Base-by-base conservation (phyloP, 257 asterid genomes). In the Solanum tarapatanum region DNA sequence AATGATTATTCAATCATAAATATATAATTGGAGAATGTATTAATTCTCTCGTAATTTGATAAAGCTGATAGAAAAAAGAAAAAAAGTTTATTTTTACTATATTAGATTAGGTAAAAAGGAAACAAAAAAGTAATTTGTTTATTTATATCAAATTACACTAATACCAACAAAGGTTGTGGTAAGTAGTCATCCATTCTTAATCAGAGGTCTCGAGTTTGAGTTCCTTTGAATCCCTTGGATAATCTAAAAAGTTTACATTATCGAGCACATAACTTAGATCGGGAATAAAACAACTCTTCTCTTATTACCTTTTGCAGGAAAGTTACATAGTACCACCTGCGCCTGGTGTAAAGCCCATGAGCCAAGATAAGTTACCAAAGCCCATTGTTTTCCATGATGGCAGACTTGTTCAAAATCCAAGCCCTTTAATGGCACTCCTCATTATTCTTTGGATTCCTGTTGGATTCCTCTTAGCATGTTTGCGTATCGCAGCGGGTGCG, bases 301-400 rank as follows among this genome's bases (percentile, higher is more conserved):
- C 3, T 51, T 45, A 17, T 45, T 5, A 45, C 41, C 3, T 37
- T 80, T 55, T 84, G 76, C 92, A 94, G 98, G 98, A 93, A 84
- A 82, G 94, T 66, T 95, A 93, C 88, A 35, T 92, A 19, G 98
- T 95, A 39, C 91, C 87, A 4, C 41, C 80, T 60, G 82, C 70
- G 36, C 90, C 88, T 17, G 86, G 33, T 23, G 89, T 91, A 13
- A 84, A 86, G 74, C 93, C 97, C 14, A 90, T 94, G 87, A 88
- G 93, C 91, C 91, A 51, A 0, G 96, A 93, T 76, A 91, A 89
- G 88, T 82, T 95, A 84, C 91, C 91, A 7, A 95, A 93, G 66
- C 95, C 94, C 0, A 87, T 95, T 37, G 89, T 95, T 39, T 95
- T 95, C 90, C 98, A 95, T 74, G 98, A 95, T n/a, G 98, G 98